phyloP scores from a whole-genome alignment of 2,329 filamentous ascomycete species.

The Xylariaceae sp. region DNA sequence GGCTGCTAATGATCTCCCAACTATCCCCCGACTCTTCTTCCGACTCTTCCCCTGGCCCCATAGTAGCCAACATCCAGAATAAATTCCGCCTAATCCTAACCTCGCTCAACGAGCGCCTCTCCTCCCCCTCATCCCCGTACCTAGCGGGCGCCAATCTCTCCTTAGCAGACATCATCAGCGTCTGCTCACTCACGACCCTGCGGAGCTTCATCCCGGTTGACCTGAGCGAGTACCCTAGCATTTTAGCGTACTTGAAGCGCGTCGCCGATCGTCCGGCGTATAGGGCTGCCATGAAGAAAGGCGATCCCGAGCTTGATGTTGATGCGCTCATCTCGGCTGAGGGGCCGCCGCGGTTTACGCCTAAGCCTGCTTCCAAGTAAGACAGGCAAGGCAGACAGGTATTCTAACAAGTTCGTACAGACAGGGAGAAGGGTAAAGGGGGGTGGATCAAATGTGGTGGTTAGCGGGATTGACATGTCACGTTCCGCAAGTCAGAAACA shows the following conservation, averaged over 20 bases:
- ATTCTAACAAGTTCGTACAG: too few species aligned
- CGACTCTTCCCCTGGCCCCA: constrained; percentile 24
- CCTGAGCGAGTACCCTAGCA: constrained; percentile 37
- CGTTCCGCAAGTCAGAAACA: too few species aligned
- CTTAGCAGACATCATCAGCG: constrained; percentile 61
- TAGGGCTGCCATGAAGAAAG: constrained; percentile 43
- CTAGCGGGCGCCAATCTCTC: constrained; percentile 60
- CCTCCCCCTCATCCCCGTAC: constrained; percentile 45
- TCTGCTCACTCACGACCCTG: constrained; percentile 59
- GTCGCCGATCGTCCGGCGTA: constrained; percentile 44
- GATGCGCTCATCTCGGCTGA: constrained; percentile 18
- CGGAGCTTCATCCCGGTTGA: constrained; percentile 46
- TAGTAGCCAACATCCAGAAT: constrained; percentile 28
- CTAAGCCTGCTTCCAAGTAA: too few species aligned
- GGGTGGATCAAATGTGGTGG: too few species aligned
- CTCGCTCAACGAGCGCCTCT: constrained; percentile 48
- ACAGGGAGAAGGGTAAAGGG: too few species aligned
- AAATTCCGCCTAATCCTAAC: constrained; percentile 37
- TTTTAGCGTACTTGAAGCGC: constrained; percentile 44
- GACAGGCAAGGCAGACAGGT: too few species aligned
- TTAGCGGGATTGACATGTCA: too few species aligned
- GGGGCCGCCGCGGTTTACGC: constrained; percentile 13
- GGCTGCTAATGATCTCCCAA: too few species aligned
- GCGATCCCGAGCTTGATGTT: constrained; percentile 43
- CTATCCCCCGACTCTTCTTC: not conserved